Evolutionary conservation across 208 protist genomes (phyloP), one percentile per base, ranked within the genome.

Genomic region (Trypanosomatidae sp.): DNA sequence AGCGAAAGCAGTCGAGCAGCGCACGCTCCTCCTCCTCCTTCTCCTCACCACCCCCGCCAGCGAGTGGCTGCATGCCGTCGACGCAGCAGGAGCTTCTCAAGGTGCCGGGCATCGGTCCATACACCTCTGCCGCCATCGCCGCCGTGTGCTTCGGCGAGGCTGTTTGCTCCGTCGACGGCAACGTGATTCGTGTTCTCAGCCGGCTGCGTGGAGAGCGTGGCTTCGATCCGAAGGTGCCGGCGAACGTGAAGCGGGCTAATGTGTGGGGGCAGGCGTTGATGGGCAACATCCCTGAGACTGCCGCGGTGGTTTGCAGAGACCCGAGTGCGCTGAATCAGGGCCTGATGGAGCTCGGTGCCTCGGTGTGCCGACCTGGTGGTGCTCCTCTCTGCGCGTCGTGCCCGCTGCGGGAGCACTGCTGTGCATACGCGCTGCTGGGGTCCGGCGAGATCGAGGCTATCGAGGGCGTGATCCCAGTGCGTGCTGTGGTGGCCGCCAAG

Each of bases 321-420:
- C 89, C 90, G 3, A 88, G 89, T 22, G 84, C 83, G 2, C 66
- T 95, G 62, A 98, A 98, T 76, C 95, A 99, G 76, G 92, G 95
- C 5, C 67, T 99, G 13, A 99, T 99, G 93, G 95, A 99, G 69
- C 33, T 99, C n/a, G 97, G 97, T 33, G 85, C 89, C 25, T 71
- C 80, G 0, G 77, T 98, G 4, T 98, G 96, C 76, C 90, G 85
- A 5, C 95, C 96, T 7, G 73, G 67, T 39, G 89, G 84, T 9
- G 70, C 77, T 25, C 90, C 92, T 13, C 68, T 92, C 33, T 97
- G 95, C 76, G 74, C 39, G 15, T 47, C 79, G 49, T 98, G 93
- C 70, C 94, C 93, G 7, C 43, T 98, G 28, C 76, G 78, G 39
- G 6, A 19, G 6, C 73, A 80, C 73, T 97, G 95, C 75, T 55